phyloP scores from a whole-genome alignment of 768 basidiomycete species.

The Hygrophorus russula region DNA sequence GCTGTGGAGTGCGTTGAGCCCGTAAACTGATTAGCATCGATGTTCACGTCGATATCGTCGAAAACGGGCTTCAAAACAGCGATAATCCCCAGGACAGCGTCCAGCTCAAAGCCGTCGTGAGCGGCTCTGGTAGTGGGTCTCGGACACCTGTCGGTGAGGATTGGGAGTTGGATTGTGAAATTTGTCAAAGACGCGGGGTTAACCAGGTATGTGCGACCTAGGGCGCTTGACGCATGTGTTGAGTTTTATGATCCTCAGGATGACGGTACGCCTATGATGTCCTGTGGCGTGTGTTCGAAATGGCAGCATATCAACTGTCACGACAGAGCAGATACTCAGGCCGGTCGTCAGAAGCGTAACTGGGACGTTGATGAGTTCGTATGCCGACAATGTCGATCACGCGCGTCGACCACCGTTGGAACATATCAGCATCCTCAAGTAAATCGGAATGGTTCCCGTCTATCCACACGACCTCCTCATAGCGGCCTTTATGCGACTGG shows the following conservation, averaged over 20 bases:
- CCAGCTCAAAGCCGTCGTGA: slow-evolving; percentile 10
- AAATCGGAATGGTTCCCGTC: not conserved
- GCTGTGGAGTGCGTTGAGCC: not conserved
- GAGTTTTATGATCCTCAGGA: slow-evolving; percentile 39
- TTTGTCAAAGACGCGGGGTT: slow-evolving; percentile 61
- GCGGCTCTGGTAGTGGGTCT: slow-evolving; percentile 28
- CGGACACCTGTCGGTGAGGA: slow-evolving; percentile 48
- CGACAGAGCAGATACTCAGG: slow-evolving; percentile 53
- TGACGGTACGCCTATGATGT: slow-evolving; percentile 69
- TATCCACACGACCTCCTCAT: slow-evolving; percentile 2
- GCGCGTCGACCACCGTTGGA: not conserved
- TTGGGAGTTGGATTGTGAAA: slow-evolving; percentile 86
- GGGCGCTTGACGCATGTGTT: not conserved
- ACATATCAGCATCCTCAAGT: not conserved
- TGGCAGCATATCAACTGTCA: slow-evolving; percentile 92
- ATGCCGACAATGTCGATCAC: slow-evolving; percentile 45
- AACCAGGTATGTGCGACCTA: slow-evolving; percentile 47
- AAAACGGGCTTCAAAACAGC: not conserved
- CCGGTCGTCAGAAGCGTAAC: slow-evolving; percentile 58
- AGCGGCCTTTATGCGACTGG: not conserved
- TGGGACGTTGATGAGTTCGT: slow-evolving; percentile 84
- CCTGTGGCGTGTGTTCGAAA: slow-evolving; percentile 68
- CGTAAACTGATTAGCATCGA: not conserved
- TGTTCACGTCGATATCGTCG: not conserved
- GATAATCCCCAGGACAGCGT: slow-evolving; percentile 3